Conservation (phyloP, 2,329 filamentous ascomycete genomes). For the Cadophora malorum region DNA sequence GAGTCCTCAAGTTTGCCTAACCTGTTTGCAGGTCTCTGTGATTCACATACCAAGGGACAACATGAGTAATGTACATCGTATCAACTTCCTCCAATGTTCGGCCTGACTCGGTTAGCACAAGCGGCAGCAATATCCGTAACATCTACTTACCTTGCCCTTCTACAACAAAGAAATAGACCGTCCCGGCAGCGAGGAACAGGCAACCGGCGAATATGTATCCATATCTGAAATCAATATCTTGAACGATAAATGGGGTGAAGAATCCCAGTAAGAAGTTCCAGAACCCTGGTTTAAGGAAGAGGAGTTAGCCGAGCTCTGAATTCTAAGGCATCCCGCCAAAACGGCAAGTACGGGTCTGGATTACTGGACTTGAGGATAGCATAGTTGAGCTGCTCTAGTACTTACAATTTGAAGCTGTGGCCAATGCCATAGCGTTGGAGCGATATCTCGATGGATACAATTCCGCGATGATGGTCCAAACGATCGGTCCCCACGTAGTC, state of each 20-base stretch:
- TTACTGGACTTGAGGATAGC: too few species aligned
- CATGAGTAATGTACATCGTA: constrained; percentile 38
- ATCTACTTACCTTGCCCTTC: constrained; percentile 50
- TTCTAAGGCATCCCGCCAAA: too few species aligned
- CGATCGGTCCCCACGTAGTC: constrained; percentile 30
- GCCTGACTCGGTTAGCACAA: constrained; percentile 9
- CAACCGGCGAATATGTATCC: constrained; percentile 78
- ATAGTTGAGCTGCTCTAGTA: neutral
- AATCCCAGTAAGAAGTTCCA: constrained; percentile 73
- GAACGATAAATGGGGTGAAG: constrained; percentile 79
- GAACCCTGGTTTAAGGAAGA: neutral
- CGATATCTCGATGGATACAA: constrained; percentile 69
- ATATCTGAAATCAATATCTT: constrained; percentile 65
- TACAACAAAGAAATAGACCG: constrained; percentile 80
- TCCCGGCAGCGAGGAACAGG: constrained; percentile 63
- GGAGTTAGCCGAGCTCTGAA: neutral
- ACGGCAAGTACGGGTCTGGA: too few species aligned
- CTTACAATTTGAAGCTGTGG: constrained; percentile 64
- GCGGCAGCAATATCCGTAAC: too few species aligned
- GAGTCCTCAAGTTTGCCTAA: neutral
- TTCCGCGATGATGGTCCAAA: constrained; percentile 71
- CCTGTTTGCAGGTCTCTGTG: neutral
- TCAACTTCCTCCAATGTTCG: constrained; percentile 37
- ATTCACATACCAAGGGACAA: constrained; percentile 24
- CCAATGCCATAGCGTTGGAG: constrained; percentile 63